Conservation (phyloP, 257 asterid genomes). For the Voacanga thouarsii region DNA sequence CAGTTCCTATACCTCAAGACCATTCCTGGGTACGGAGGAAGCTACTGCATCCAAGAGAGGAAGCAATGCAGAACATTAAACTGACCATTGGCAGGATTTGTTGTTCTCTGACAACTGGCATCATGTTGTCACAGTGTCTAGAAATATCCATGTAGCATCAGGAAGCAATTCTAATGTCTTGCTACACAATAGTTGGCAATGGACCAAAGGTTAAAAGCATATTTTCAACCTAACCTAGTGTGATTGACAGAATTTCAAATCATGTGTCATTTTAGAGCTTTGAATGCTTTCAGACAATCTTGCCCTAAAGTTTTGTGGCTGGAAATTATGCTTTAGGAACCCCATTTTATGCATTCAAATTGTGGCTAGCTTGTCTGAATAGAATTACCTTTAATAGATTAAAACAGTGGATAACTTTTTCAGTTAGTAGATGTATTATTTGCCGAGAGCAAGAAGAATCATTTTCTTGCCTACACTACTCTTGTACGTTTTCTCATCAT, state of each 20-base stretch:
- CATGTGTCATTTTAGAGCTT: neutral
- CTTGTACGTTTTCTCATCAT: neutral
- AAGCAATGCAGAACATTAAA: neutral
- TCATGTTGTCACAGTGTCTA: neutral
- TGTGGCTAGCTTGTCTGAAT: neutral
- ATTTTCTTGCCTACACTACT: neutral
- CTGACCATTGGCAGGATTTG: neutral
- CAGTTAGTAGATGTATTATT: neutral
- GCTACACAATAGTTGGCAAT: neutral
- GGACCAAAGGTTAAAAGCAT: neutral
- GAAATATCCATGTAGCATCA: neutral
- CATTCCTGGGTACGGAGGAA: neutral
- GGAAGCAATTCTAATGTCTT: neutral
- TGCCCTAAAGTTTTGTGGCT: neutral
- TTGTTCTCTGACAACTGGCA: neutral
- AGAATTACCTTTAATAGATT: neutral
- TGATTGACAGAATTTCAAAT: neutral
- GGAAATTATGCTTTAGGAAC: neutral
- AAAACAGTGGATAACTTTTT: neutral
- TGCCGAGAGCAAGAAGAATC: neutral
- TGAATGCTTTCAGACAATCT: neutral
- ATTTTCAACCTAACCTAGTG: neutral
- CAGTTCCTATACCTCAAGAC: neutral
- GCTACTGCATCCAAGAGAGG: neutral
- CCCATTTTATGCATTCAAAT: neutral